Evolutionary conservation across 345 rosid genomes (phyloP).

Genomic region (Populus pruinosa): DNA sequence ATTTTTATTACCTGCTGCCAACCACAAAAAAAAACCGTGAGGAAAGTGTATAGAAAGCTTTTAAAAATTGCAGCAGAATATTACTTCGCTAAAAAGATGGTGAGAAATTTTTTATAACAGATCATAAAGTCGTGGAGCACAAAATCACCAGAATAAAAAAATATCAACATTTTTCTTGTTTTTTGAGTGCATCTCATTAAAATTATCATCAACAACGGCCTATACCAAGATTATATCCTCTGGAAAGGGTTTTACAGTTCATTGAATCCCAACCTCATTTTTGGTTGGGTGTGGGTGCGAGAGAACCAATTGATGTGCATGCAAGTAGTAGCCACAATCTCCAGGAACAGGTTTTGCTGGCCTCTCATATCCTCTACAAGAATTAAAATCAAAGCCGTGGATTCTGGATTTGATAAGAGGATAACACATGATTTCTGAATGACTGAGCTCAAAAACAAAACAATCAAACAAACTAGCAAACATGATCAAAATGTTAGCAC

Average conservation of each 20-base stretch:
- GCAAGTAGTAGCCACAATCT: conserved; percentile 80
- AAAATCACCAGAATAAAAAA: neutral
- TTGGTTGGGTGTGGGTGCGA: conserved; percentile 64
- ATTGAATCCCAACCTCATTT: conserved; percentile 42
- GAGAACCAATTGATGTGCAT: conserved; percentile 65
- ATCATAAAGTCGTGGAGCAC: neutral
- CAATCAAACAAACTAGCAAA: neutral
- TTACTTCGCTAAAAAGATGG: too few species aligned
- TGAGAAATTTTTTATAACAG: neutral
- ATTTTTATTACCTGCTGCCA: conserved; percentile 45
- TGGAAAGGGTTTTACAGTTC: too few species aligned
- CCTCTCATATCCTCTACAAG: conserved; percentile 63
- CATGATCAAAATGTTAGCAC: neutral
- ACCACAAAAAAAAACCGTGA: neutral
- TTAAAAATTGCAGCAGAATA: neutral
- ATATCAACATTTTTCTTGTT: neutral
- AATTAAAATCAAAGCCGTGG: neutral
- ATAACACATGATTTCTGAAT: too few species aligned
- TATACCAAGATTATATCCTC: too few species aligned
- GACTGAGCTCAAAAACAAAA: too few species aligned
- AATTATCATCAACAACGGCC: too few species aligned
- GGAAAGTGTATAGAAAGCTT: neutral
- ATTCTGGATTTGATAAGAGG: too few species aligned
- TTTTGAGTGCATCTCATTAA: neutral
- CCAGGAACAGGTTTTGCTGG: conserved; percentile 75